phyloP scores from a whole-genome alignment of 352 stramenopile species.

The Phytophthora parvispora region DNA sequence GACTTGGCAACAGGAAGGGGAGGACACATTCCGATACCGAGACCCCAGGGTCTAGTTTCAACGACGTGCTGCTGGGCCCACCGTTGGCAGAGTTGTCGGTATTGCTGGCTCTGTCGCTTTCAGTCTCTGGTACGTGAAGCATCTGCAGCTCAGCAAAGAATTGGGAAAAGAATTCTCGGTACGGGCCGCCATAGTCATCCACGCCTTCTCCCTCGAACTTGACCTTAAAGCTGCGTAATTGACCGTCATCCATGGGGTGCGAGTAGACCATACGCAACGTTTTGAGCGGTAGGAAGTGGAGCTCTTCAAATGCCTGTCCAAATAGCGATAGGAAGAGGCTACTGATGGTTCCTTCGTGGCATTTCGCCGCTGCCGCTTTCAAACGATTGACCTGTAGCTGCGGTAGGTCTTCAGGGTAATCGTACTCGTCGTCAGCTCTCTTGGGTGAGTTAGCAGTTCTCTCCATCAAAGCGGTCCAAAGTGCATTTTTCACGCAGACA shows the following conservation, averaged over 20 bases:
- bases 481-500: conserved; percentile 78
- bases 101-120: not conserved
- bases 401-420: conserved; percentile 92
- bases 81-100: conserved; percentile 15
- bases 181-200: conserved; percentile 96
- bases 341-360: conserved; percentile 68
- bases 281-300: conserved; percentile 85
- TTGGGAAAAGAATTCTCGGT: conserved; percentile 94
- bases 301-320: conserved; percentile 86
- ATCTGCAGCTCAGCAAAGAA: conserved; percentile 81
- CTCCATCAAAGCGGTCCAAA: conserved; percentile 80
- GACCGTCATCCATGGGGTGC: conserved; percentile 94
- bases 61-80: conserved; percentile 22
- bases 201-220: conserved; percentile 96
- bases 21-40: conserved; percentile 65
- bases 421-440: conserved; percentile 92
- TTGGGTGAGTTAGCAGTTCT: conserved; percentile 81
- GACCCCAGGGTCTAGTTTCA: conserved; percentile 22
- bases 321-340: conserved; percentile 85
- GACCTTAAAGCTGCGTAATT: conserved; percentile 94
- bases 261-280: conserved; percentile 91
- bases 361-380: conserved; percentile 84
- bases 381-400: conserved; percentile 88
- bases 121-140: conserved; percentile 31
- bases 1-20: conserved; percentile 88